Conservation (phyloP, 1,284 basidiomycete species). For the Heterobasidion occidentale region DNA sequence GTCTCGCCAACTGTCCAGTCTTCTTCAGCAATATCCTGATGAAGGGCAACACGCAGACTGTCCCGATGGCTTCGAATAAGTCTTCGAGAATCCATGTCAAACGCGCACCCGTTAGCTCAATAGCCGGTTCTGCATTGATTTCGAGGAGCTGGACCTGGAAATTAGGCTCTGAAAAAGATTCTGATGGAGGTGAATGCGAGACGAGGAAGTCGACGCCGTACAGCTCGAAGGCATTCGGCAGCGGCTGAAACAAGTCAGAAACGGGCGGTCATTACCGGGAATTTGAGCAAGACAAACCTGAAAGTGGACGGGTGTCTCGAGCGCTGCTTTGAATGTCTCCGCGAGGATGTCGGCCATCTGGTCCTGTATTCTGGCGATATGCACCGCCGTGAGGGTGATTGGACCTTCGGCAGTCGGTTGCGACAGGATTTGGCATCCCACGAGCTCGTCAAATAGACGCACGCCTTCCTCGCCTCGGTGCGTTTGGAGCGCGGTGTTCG, state of each 20-base stretch:
- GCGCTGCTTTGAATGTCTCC: slow-evolving; percentile 81
- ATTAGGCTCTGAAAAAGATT: slow-evolving; percentile 10
- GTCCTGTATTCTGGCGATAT: slow-evolving; percentile 42
- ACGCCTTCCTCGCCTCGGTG: slow-evolving; percentile 62
- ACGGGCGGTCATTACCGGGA: neutral
- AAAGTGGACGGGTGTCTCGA: slow-evolving; percentile 82
- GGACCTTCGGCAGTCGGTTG: neutral
- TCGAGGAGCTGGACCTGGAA: slow-evolving; percentile 80
- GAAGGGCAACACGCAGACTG: slow-evolving; percentile 66
- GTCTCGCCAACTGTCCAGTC: slow-evolving; percentile 9
- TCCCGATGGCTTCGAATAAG: slow-evolving; percentile 69
- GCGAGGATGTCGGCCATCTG: slow-evolving; percentile 65
- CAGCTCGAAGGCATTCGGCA: slow-evolving; percentile 93
- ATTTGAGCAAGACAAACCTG: slow-evolving; percentile 40
- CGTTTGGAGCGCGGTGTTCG: slow-evolving; percentile 91
- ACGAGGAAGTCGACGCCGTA: slow-evolving; percentile 92
- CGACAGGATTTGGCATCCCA: slow-evolving; percentile 53
- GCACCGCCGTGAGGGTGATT: neutral
- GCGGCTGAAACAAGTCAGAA: slow-evolving; percentile 39
- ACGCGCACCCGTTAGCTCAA: slow-evolving; percentile 86
- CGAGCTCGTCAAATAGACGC: slow-evolving; percentile 69
- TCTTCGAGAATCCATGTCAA: slow-evolving; percentile 76
- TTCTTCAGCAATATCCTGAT: slow-evolving; percentile 1
- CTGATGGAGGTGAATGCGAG: slow-evolving; percentile 31
- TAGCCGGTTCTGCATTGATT: slow-evolving; percentile 94